Base-by-base conservation (phyloP, 2,329 filamentous ascomycete genomes). In the Leptographium wingfieldii region DNA sequence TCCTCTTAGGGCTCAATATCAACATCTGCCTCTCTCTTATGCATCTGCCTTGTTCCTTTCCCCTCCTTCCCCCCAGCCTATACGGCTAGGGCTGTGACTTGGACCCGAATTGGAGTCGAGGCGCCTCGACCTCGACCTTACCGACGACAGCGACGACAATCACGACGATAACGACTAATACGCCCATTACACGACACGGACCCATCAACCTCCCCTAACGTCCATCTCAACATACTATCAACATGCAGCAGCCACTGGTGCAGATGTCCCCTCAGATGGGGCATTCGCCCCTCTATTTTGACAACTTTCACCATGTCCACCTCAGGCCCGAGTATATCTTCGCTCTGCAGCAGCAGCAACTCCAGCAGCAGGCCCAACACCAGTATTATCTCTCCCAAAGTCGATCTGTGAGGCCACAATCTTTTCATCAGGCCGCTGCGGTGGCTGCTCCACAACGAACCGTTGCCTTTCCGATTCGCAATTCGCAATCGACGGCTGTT, bases 201-300 rank as follows among this genome's bases (percentile, higher is more conserved):
- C 22, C 33, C 43, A 22, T 22, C 14, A 10, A 4, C 22, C 22
- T 35, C 10, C 43, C 7, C 40, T 27, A 19, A 11, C 38, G 40
- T 33, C 27, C 51, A 29, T 57, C 31, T 27, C 57, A 38, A 52
- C 38, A 4, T 51, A 12, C 46, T 14, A 2, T 38, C 52, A n/a
- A 40, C 29, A 63, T 61, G 61, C 53, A 63, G 77, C 73, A 80
- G 62, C 77, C 79, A 64, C 72, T 77, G 63, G 69, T 80, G 61
- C 79, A 81, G 68, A 76, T 74, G 73, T 76, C 77, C 74, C 77
- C 65, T 52, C 64, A 70, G 66, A 73, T 73, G 75, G 76, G 78
- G 76, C 77, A 74, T 61, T 70, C 72, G 54, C 71, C 72, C 62
- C 69, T 71, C 60, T 73, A 72, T 61, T 69, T 73, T 66, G 73